These are phyloP conservation scores for Aureobasidium sp. DNA, from an alignment of 2,329 filamentous ascomycete genomes.

Conservation along the genomic window DNA sequence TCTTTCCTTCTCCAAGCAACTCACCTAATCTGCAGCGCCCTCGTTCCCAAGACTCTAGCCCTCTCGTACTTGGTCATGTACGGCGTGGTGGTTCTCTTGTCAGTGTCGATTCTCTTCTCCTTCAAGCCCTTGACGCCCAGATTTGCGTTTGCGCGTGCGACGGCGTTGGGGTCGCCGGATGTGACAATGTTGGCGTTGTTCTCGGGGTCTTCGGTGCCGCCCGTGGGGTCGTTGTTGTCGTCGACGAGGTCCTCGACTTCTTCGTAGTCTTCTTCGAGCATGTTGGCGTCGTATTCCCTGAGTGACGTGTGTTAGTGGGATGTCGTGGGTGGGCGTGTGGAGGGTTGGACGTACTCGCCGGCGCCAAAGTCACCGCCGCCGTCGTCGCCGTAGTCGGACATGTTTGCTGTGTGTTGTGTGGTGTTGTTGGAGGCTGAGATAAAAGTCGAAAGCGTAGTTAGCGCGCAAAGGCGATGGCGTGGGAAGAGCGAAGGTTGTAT, in stretches of 20 bases:
- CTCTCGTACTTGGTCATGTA: constrained; percentile 99
- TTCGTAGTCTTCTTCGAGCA: constrained; percentile 41
- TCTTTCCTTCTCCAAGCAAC: constrained; percentile 21
- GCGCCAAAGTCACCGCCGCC: constrained; percentile 17
- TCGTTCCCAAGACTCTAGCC: constrained; percentile 84
- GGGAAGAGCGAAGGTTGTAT: not conserved
- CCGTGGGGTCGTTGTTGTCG: constrained; percentile 11
- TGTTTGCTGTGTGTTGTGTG: constrained; percentile 13
- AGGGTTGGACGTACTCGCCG: constrained; percentile 17
- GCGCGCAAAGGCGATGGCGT: not conserved
- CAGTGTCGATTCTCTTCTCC: constrained; percentile 83
- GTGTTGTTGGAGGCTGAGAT: not conserved
- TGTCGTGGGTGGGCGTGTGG: not conserved
- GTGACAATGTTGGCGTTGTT: constrained; percentile 36
- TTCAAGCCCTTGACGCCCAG: constrained; percentile 47
- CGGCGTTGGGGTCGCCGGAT: constrained; percentile 46
- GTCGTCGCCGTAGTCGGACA: constrained; percentile 27
- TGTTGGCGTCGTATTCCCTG: constrained; percentile 30
- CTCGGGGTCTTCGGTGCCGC: constrained; percentile 22
- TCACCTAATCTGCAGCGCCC: constrained; percentile 91
- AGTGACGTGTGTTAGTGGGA: not conserved
- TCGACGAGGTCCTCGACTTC: constrained; percentile 42
- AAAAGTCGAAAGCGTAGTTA: not conserved
- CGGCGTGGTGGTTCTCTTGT: constrained; percentile 83
- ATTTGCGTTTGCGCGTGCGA: constrained; percentile 39